Percentiles rank a stretch among this genome's conserved stretches.
Evolutionary conservation across 1,139 yeast genomes (phyloP).

Genomic region (Casaregolazyma suthepensis): DNA sequence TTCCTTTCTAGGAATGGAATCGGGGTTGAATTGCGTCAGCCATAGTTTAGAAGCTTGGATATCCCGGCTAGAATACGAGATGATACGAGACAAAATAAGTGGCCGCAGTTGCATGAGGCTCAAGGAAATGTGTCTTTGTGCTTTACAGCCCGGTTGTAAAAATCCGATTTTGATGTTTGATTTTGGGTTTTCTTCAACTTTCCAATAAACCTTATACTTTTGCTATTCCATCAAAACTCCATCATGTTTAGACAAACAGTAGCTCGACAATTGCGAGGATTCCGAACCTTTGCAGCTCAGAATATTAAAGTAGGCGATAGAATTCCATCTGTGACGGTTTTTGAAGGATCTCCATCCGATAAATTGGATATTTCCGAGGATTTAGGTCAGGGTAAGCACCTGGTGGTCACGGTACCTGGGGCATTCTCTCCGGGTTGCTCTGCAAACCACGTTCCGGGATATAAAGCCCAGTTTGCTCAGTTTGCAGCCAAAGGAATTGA

Average conservation of each 20-base stretch:
- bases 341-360: conserved; percentile 65
- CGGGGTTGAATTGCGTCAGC: conserved; percentile 36
- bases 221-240: not conserved
- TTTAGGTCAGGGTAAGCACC: conserved; percentile 46
- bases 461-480: conserved; percentile 43
- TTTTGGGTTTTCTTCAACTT: not conserved
- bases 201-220: not conserved
- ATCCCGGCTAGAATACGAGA: not conserved
- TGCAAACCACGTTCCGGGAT: conserved; percentile 74
- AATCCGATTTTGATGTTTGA: too few relatives aligned
- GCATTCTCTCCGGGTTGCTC: conserved; percentile 88
- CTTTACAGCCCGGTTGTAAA: not conserved
- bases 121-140: not conserved
- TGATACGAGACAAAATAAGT: not conserved
- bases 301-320: conserved; percentile 33
- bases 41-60: conserved; percentile 30
- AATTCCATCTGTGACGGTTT: conserved; percentile 51
- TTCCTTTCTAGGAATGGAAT: conserved; percentile 43
- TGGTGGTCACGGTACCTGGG: conserved; percentile 83
- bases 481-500: conserved; percentile 61
- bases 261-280: conserved; percentile 17
- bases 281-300: conserved; percentile 25
- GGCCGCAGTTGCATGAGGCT: not conserved
- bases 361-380: conserved; percentile 54
- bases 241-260: not conserved